These are phyloP conservation scores for Hydrangea macrophylla DNA, from an alignment of 148 eudicot genomes.

Conservation along the genomic window DNA sequence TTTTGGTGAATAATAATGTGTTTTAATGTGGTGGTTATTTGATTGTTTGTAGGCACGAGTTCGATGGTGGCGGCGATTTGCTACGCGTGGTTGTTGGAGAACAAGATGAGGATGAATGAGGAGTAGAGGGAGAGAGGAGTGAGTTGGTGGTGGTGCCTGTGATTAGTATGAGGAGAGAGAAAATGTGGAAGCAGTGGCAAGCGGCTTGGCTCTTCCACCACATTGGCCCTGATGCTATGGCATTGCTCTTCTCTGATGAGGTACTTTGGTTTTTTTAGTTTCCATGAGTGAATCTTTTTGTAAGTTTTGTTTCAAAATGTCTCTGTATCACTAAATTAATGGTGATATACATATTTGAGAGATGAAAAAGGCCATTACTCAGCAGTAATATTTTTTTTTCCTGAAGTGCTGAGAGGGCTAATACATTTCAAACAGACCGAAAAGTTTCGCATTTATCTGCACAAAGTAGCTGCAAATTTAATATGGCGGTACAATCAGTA, in stretches of 20 bases:
- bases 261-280: slow-evolving; percentile 15
- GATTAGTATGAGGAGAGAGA: slow-evolving; percentile 42
- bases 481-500: too few species aligned
- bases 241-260: slow-evolving; percentile 50
- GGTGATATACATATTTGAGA: too few species aligned
- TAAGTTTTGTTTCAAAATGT: too few species aligned
- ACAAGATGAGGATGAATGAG: slow-evolving; percentile 21
- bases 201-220: slow-evolving; percentile 51
- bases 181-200: slow-evolving; percentile 49
- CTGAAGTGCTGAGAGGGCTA: too few species aligned
- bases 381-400: too few species aligned
- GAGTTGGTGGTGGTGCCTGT: slow-evolving; percentile 34
- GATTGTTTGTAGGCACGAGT: slow-evolving; percentile 38
- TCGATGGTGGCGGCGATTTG: slow-evolving; percentile 54
- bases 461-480: too few species aligned
- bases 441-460: too few species aligned
- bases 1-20: not conserved
- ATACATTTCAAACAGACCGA: too few species aligned
- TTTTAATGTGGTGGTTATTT: not conserved
- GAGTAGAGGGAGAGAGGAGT: slow-evolving; percentile 10
- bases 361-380: too few species aligned
- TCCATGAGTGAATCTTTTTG: too few species aligned
- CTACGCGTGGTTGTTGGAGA: slow-evolving; percentile 48
- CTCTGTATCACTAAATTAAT: too few species aligned
- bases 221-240: slow-evolving; percentile 34